Evolutionary conservation across 192 early-diverging fungal species (phyloP).

Genomic region (Helicostylum pulchrum): DNA sequence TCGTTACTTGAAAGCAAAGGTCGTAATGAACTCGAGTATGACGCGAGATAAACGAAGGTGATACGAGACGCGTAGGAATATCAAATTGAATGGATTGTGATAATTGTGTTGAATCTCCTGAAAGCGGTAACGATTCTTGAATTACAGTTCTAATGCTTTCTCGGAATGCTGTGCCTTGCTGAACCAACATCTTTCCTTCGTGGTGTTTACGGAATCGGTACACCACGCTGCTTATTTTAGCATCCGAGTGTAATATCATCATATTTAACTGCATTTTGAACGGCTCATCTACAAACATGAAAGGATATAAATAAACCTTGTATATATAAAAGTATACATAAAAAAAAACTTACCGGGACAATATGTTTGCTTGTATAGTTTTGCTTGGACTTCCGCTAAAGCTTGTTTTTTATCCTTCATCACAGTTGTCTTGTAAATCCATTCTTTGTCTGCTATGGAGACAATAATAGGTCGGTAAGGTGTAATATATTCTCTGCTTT

Average conservation of each 20-base stretch:
- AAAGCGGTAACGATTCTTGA: slow-evolving; percentile 5
- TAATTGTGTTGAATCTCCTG: slow-evolving; percentile 1
- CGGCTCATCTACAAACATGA: slow-evolving; percentile 19
- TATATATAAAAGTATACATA: no score
- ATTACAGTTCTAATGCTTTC: slow-evolving; percentile 31
- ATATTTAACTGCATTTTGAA: slow-evolving; percentile 33
- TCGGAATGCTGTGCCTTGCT: slow-evolving; percentile 38
- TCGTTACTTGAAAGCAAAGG: slow-evolving; percentile 26
- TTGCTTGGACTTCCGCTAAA: slow-evolving; percentile 34
- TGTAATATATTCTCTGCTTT: slow-evolving; percentile 37
- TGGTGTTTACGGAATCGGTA: slow-evolving; percentile 46
- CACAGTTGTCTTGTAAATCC: slow-evolving; percentile 30
- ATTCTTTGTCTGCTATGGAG: slow-evolving; percentile 30
- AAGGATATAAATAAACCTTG: no score
- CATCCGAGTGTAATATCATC: slow-evolving; percentile 21
- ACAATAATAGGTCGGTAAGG: slow-evolving; percentile 39
- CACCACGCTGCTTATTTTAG: slow-evolving; percentile 21
- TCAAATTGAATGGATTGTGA: slow-evolving; percentile 23
- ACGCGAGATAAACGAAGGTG: slow-evolving; percentile 36
- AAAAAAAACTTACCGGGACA: slow-evolving; percentile 34
- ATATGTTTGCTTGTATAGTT: slow-evolving; percentile 31
- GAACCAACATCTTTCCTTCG: slow-evolving; percentile 40
- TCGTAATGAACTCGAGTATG: slow-evolving; percentile 46
- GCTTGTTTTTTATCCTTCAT: slow-evolving; percentile 26
- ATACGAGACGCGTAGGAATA: slow-evolving; percentile 41